Evolutionary conservation across 148 eudicot species (phyloP).

Genomic region (Polygonum aviculare): DNA sequence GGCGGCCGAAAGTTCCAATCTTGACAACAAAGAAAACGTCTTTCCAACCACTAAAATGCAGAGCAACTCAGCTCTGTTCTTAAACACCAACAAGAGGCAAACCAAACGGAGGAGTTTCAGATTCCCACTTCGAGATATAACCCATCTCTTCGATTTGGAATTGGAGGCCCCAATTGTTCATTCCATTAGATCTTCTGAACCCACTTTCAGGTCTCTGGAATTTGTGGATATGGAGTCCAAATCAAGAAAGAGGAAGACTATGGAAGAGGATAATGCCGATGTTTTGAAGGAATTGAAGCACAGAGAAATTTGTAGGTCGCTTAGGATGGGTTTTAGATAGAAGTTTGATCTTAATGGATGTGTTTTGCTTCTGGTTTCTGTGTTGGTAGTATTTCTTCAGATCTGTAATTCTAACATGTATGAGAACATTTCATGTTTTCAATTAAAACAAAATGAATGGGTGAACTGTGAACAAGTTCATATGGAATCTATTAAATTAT

Average conservation of each 20-base stretch:
- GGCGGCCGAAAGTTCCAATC: neutral
- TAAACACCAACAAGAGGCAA: neutral
- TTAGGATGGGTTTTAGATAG: neutral
- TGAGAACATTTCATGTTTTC: neutral
- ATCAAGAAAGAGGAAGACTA: neutral
- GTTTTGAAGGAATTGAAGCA: neutral
- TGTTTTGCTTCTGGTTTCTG: neutral
- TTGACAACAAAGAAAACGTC: conserved; percentile 4
- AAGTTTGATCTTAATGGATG: neutral
- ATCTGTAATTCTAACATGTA: neutral
- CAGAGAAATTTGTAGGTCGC: neutral
- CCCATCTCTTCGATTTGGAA: neutral
- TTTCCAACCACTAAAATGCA: neutral
- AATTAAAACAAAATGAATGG: neutral
- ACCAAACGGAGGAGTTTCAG: neutral
- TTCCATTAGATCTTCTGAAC: neutral
- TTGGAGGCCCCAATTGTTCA: neutral
- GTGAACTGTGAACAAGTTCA: neutral
- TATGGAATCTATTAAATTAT: too few relatives aligned
- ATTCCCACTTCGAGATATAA: neutral
- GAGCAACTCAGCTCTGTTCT: neutral
- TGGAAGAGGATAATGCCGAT: neutral
- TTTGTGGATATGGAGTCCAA: neutral
- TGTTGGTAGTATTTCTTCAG: neutral
- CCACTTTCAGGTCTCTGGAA: neutral